phyloP scores from a whole-genome alignment of 176 grass and related monocot genomes.

The Cocos nucifera region DNA sequence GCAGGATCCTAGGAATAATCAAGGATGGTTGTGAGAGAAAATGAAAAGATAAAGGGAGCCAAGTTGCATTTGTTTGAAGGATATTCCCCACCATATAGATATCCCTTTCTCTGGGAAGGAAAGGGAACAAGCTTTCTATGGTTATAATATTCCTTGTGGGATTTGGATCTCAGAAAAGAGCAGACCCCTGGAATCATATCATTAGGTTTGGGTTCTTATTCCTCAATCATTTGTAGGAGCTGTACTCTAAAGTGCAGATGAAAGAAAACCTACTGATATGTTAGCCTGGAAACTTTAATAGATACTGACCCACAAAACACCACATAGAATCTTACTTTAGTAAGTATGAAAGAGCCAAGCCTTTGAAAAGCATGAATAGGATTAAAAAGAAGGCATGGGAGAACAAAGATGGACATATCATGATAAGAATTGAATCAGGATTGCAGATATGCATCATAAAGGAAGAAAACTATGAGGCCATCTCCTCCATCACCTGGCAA shows the following conservation, averaged over 20 bases:
- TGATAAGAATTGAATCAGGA: neutral
- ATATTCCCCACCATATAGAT: neutral
- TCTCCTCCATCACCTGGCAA: neutral
- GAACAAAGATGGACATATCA: conserved; percentile 5
- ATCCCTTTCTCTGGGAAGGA: neutral
- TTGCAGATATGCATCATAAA: conserved; percentile 7
- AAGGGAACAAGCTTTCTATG: conserved; percentile 3
- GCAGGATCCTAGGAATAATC: too few relatives aligned
- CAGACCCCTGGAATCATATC: conserved; percentile 4
- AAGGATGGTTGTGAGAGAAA: too few relatives aligned
- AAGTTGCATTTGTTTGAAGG: too few relatives aligned
- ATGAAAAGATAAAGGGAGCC: too few relatives aligned
- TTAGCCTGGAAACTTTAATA: conserved; percentile 6
- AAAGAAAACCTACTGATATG: neutral
- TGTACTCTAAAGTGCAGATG: conserved; percentile 1
- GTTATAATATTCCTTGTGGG: neutral
- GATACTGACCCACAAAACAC: neutral
- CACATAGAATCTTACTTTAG: neutral
- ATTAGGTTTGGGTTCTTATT: conserved; percentile 10
- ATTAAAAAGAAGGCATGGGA: neutral
- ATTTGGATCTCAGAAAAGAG: conserved; percentile 7
- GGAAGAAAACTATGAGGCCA: neutral
- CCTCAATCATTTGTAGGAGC: neutral
- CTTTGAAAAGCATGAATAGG: neutral
- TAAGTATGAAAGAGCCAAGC: neutral